Conservation (phyloP, 2,329 filamentous ascomycete species). For the Fusarium buharicum region DNA sequence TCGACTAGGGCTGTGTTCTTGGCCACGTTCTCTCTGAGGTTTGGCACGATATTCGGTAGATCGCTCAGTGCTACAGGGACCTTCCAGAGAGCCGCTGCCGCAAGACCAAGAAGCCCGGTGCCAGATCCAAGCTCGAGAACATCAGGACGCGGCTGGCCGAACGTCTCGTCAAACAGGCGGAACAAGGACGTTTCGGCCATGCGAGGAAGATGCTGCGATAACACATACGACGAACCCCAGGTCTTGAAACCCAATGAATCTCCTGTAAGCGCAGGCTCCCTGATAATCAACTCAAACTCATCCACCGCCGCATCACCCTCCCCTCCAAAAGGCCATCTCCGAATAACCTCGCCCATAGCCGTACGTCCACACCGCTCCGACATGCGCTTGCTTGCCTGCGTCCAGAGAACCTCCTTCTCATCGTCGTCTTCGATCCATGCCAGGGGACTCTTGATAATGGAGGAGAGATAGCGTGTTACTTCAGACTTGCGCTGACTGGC, state of each 20-base stretch:
- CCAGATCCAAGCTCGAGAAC: slow-evolving; percentile 87
- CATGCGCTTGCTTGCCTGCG: slow-evolving; percentile 79
- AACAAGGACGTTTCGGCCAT: slow-evolving; percentile 59
- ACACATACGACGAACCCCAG: slow-evolving; percentile 90
- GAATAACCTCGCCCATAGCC: slow-evolving; percentile 67
- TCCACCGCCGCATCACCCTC: slow-evolving; percentile 44
- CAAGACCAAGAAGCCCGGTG: slow-evolving; percentile 89
- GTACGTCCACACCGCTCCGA: slow-evolving; percentile 84
- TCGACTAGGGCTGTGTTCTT: slow-evolving; percentile 69
- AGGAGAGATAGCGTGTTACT: slow-evolving; percentile 73
- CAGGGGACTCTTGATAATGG: slow-evolving; percentile 73
- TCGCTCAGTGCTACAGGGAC: slow-evolving; percentile 81
- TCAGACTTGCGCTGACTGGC: slow-evolving; percentile 57
- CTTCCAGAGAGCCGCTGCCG: slow-evolving; percentile 78
- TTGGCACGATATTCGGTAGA: slow-evolving; percentile 82
- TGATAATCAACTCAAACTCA: slow-evolving; percentile 73
- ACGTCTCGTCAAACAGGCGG: slow-evolving; percentile 55
- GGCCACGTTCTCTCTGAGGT: slow-evolving; percentile 78
- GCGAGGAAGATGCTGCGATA: slow-evolving; percentile 75
- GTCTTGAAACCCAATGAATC: slow-evolving; percentile 94
- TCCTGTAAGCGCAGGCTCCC: slow-evolving; percentile 87
- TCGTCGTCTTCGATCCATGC: slow-evolving; percentile 75
- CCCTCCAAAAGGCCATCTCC: slow-evolving; percentile 62
- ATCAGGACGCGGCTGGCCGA: slow-evolving; percentile 46
- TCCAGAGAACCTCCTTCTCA: slow-evolving; percentile 76